Percentiles rank a stretch among this genome's conserved stretches.
Conservation (phyloP, 2,329 filamentous ascomycete species). For the Lachnellula subtilissima region DNA sequence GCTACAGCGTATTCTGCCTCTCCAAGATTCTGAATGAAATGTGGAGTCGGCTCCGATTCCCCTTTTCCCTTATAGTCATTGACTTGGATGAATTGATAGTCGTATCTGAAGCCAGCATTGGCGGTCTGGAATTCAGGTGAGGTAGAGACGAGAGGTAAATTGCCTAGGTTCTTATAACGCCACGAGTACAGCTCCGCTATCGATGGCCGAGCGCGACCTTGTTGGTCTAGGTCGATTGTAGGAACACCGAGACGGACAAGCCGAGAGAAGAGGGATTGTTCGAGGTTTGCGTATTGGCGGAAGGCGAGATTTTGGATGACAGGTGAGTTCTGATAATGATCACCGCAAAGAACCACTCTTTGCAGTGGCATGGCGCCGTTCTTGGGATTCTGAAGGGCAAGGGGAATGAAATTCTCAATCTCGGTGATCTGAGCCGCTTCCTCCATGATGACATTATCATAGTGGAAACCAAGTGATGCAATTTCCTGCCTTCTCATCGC, state of each 20-base stretch:
- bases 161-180: conserved; percentile 78
- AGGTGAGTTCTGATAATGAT: conserved; percentile 95
- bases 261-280: conserved; percentile 90
- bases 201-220: conserved; percentile 82
- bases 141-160: conserved; percentile 69
- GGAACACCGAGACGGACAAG: conserved; percentile 91
- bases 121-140: conserved; percentile 69
- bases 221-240: conserved; percentile 81
- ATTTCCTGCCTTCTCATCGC: conserved; percentile 93
- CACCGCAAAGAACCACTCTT: conserved; percentile 85
- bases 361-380: conserved; percentile 72
- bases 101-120: conserved; percentile 88
- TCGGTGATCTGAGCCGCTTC: conserved; percentile 98
- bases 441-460: conserved; percentile 97
- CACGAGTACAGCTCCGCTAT: conserved; percentile 90
- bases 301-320: conserved; percentile 94
- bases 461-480: conserved; percentile 85
- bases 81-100: conserved; percentile 96
- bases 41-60: conserved; percentile 83
- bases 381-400: conserved; percentile 81
- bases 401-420: conserved; percentile 91
- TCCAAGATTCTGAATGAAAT: conserved; percentile 94
- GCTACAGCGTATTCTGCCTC: conserved; percentile 97
- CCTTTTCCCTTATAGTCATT: conserved; percentile 87
- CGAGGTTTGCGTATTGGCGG: conserved; percentile 89